These are phyloP conservation scores for Lablab purpureus DNA, from an alignment of 306 rosid species.

Conservation along the genomic window DNA sequence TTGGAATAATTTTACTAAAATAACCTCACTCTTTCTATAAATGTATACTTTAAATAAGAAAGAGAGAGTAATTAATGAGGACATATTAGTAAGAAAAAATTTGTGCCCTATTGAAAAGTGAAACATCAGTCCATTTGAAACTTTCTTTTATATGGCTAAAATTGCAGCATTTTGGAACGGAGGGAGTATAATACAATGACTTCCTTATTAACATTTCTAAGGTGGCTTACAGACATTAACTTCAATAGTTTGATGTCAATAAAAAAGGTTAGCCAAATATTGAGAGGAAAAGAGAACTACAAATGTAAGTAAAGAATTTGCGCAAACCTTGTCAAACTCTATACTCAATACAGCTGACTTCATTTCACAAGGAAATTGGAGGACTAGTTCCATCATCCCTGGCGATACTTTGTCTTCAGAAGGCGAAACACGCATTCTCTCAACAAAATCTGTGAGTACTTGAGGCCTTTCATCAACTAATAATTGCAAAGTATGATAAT, in stretches of 20 bases:
- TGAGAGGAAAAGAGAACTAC: conserved; percentile 8
- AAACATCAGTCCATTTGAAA: too few species aligned
- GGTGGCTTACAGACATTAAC: background rate
- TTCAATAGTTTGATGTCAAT: conserved; percentile 10
- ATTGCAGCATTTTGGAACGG: too few species aligned
- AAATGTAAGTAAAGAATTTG: conserved; percentile 6
- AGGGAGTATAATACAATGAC: background rate
- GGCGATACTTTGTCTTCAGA: conserved; percentile 93
- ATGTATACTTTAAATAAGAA: too few species aligned
- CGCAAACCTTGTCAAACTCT: conserved; percentile 88
- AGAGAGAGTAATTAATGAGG: too few species aligned
- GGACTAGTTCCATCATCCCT: conserved; percentile 81
- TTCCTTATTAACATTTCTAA: conserved; percentile 18
- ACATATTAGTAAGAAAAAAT: too few species aligned
- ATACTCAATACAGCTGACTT: conserved; percentile 75
- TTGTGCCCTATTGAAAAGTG: too few species aligned
- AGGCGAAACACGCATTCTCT: conserved; percentile 84
- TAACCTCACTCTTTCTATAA: too few species aligned
- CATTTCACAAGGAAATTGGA: conserved; percentile 81
- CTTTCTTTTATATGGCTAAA: too few species aligned
- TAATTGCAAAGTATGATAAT: conserved; percentile 76
- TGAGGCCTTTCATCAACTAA: conserved; percentile 68
- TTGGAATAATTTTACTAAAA: too few species aligned
- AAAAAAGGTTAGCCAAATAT: conserved; percentile 16
- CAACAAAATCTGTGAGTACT: conserved; percentile 63